Evolutionary conservation across 1,284 basidiomycete genomes (phyloP).

Genomic region (Neolentinus lepideus): DNA sequence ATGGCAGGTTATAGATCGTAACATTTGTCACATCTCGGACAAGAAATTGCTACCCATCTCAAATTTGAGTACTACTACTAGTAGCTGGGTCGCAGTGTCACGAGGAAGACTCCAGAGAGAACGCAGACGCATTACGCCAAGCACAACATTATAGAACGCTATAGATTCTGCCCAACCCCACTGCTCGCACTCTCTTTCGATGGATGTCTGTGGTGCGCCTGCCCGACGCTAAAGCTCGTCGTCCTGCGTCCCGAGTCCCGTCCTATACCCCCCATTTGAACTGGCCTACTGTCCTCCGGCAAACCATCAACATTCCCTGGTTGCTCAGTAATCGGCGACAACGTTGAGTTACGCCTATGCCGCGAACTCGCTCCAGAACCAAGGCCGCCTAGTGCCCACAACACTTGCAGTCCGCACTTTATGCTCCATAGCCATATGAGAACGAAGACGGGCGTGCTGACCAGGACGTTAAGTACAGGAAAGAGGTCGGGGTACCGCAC

Average conservation of each 20-base stretch:
- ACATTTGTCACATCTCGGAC: no score
- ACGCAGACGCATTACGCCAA: no score
- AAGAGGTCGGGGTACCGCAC: conserved; percentile 81
- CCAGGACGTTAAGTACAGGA: conserved; percentile 79
- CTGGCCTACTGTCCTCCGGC: background rate
- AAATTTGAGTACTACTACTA: no score
- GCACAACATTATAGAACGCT: no score
- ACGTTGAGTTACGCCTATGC: background rate
- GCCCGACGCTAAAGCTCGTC: background rate
- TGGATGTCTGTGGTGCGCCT: background rate
- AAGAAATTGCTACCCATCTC: no score
- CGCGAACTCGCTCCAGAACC: conserved; percentile 6
- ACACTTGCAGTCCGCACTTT: conserved; percentile 57
- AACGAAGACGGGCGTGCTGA: conserved; percentile 74
- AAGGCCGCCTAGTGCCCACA: conserved; percentile 51
- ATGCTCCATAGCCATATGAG: conserved; percentile 76
- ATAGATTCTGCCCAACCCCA: no score
- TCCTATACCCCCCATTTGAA: background rate
- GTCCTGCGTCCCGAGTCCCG: background rate
- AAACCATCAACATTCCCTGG: no score
- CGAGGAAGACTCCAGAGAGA: no score
- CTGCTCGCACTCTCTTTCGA: no score
- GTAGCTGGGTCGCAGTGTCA: no score
- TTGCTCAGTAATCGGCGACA: background rate
- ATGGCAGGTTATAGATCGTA: no score